Base-by-base conservation (phyloP, 257 asterid species). In the Pogostemon cablin region DNA sequence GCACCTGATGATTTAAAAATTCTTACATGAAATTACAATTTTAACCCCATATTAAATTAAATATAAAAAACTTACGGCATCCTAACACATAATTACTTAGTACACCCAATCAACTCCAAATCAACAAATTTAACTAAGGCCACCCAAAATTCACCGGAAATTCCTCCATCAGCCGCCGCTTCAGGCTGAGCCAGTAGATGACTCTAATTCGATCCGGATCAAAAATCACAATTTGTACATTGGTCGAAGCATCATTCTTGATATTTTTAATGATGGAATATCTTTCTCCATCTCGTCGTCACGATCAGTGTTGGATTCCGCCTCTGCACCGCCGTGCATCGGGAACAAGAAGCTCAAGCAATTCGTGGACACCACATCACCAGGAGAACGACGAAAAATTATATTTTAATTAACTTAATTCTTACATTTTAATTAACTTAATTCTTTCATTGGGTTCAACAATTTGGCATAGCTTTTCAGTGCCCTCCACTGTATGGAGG, bases 291-390 rank as follows among this genome's bases (percentile, higher is more conserved):
- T 40, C 47, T 11, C 25, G 15, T 58, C 7, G 41, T 57, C 5
- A 35, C 64, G 6, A 65, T 35, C 44, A 57, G 75, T 11, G 43
- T 61, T 79, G 61, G 35, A 72, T 46, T 9, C 74, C 62, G 20
- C 71, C 50, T 50, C 64, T 9, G 58, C 82, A 46, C 81, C 81
- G 59, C 61, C 75, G 63, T 74, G 79, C 48, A 63, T 15, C 78
- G 82, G n/a, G 34, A 83, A 17, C 2, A 87, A 83, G 34, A 81
- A 82, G 79, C 75, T 81, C 59, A 86, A n/a, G 60, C 83, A 82
- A 7, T 80, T 87, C 39, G 90, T 81, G 20, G 15, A 15, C 15
- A 15, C 15, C 0, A 15, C 15, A 15, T 15, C 15, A 15, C 15
- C 15, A 15, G 15, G 15, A 15, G 15, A 79, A 57, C 65, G 84